Percentiles rank a stretch among this genome's conserved stretches.
These are phyloP conservation scores for Cercospora citrullina DNA, from an alignment of 2,329 filamentous ascomycete genomes.

Conservation along the genomic window DNA sequence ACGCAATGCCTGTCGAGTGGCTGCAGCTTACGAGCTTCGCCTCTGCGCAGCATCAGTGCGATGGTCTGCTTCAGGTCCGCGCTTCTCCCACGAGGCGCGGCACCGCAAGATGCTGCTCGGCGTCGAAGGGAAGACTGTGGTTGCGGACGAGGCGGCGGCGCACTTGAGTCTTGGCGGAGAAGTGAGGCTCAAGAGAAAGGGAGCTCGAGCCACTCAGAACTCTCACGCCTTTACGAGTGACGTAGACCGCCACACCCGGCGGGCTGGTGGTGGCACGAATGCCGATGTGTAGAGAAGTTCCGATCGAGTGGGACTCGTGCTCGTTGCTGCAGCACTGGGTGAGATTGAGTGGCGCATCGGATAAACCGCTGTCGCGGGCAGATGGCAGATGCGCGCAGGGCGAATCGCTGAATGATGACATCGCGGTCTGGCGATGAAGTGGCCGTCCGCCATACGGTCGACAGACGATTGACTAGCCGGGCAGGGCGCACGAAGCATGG, in stretches of 20 bases:
- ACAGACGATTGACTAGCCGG: neutral
- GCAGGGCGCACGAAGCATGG: neutral
- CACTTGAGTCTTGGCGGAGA: neutral
- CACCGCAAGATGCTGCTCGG: neutral
- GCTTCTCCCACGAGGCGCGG: neutral
- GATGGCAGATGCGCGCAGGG: neutral
- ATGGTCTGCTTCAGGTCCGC: neutral
- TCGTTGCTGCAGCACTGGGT: neutral
- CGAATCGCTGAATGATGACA: neutral
- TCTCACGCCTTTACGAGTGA: neutral
- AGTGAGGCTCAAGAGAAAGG: neutral
- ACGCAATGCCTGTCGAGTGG: slow-evolving; percentile 3
- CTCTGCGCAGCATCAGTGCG: neutral
- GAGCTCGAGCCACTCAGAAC: neutral
- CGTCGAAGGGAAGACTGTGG: neutral
- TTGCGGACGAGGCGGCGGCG: neutral
- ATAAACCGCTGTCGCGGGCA: neutral
- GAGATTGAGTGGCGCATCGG: slow-evolving; percentile 2
- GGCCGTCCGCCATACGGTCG: neutral
- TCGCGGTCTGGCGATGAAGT: neutral
- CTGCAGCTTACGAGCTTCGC: neutral
- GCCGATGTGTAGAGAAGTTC: slow-evolving; percentile 15
- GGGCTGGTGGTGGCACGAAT: slow-evolving; percentile 6
- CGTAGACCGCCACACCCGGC: slow-evolving; percentile 8
- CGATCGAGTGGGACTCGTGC: slow-evolving; percentile 5